These are phyloP conservation scores for Picochlorum sp. DNA, from an alignment of 139 green algal genomes.

Conservation along the genomic window DNA sequence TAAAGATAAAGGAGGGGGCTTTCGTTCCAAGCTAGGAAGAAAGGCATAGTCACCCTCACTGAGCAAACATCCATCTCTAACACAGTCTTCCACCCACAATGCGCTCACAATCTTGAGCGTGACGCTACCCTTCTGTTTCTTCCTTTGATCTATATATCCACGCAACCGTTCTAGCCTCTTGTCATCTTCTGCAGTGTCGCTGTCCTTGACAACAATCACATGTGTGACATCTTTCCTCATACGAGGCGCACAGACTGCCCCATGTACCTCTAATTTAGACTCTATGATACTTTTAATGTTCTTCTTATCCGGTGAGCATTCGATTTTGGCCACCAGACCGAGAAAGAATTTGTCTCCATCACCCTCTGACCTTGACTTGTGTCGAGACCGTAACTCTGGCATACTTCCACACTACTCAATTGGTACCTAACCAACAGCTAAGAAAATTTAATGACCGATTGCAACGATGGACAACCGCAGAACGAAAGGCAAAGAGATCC, in stretches of 20 bases:
- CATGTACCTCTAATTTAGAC: background rate
- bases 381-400: too few species aligned
- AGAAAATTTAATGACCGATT: too few species aligned
- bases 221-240: conserved; percentile 26
- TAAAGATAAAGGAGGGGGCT: too few species aligned
- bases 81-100: conserved; percentile 32
- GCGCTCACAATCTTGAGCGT: conserved; percentile 22
- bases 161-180: conserved; percentile 10
- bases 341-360: too few species aligned
- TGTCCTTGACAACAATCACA: conserved; percentile 21
- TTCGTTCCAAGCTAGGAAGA: too few species aligned
- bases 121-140: conserved; percentile 11
- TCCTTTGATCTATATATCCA: conserved; percentile 13
- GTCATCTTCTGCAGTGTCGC: conserved; percentile 15
- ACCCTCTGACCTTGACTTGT: too few species aligned
- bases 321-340: background rate
- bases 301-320: background rate
- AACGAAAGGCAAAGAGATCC: too few species aligned
- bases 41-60: conserved; percentile 16
- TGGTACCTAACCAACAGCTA: too few species aligned
- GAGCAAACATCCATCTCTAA: conserved; percentile 5
- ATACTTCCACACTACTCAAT: too few species aligned
- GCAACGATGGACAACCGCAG: too few species aligned
- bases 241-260: conserved; percentile 7
- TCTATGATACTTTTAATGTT: background rate